These are phyloP conservation scores for Auxenochlorella protothecoides DNA, from an alignment of 139 green algal genomes.

Conservation along the genomic window DNA sequence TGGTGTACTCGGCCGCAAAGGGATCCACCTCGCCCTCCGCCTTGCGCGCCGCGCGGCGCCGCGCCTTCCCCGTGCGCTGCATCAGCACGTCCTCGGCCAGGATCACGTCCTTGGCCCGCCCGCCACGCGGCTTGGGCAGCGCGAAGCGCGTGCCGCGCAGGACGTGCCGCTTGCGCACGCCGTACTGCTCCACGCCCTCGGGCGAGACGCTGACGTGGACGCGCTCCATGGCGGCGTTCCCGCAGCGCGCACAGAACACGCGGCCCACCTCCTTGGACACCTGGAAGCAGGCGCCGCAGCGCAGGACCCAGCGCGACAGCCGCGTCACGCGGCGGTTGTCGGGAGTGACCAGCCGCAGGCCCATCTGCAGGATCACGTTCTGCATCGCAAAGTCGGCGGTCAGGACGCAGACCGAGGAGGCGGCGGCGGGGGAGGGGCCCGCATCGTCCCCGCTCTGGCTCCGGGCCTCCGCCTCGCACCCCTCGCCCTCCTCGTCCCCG, in stretches of 20 bases:
- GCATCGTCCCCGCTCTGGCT: slow-evolving; percentile 14
- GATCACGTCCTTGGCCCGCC: slow-evolving; percentile 50
- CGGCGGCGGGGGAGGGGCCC: neutral
- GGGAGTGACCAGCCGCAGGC: slow-evolving; percentile 57
- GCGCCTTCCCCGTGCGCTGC: slow-evolving; percentile 24
- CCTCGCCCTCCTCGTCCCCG: slow-evolving; percentile 2
- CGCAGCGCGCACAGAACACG: slow-evolving; percentile 91
- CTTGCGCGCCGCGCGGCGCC: slow-evolving; percentile 21
- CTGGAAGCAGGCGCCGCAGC: slow-evolving; percentile 73
- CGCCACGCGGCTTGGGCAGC: slow-evolving; percentile 81
- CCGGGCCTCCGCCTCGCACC: slow-evolving; percentile 1
- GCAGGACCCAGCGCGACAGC: slow-evolving; percentile 61
- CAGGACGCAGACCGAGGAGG: slow-evolving; percentile 46
- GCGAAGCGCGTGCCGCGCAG: slow-evolving; percentile 74
- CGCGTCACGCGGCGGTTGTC: slow-evolving; percentile 66
- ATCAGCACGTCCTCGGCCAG: slow-evolving; percentile 83
- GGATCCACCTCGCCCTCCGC: slow-evolving; percentile 44
- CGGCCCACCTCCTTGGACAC: slow-evolving; percentile 51
- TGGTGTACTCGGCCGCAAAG: slow-evolving; percentile 60
- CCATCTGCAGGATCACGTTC: slow-evolving; percentile 92
- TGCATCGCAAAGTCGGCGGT: slow-evolving; percentile 96
- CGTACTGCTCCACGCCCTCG: slow-evolving; percentile 68
- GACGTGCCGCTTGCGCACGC: slow-evolving; percentile 65
- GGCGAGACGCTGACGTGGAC: slow-evolving; percentile 61
- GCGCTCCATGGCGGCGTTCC: slow-evolving; percentile 76